Base-by-base conservation (phyloP, 2,329 filamentous ascomycete species). In the Hypoxylon sp. region DNA sequence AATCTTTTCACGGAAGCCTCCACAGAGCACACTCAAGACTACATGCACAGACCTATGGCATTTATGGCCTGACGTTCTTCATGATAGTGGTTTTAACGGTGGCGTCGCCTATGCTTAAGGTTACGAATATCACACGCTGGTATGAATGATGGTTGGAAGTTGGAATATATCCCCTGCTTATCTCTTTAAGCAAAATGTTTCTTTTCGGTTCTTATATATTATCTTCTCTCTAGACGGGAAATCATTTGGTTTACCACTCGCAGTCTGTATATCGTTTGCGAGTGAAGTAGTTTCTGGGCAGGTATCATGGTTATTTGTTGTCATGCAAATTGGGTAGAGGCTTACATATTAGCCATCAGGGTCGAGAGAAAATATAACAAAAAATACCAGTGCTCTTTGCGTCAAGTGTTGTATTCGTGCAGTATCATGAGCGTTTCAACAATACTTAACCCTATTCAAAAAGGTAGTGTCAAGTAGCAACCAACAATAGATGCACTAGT, bases 1-100 rank as follows among this genome's bases (percentile, higher is more conserved):
- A 46, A 45, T 14, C 41, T 57, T 3, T 57, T 57, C 41, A 48
- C 43, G 1, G 53, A 43, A 14, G 25, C 53, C 7, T 36, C 49
- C 4, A 17, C 28, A 41, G 53, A 57, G 28, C 25, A 32, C 11
- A 11, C 53, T n/a, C 41, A 48, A 23, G 43, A 48, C 25, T 25
- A 19, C 17, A 23, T 57, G 41, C 53, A n/a, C 17, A 32, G n/a
- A 17, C 41, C 53, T 6, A 57, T 57, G 53, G 19, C 41, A 1
- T 57, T 57, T 32, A 34, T 43, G 45, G 25, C 25, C 45, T 57
- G 17, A 48, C 17, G 13, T 34, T 57, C 9, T 11, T 9, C 17
- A 21, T 10, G 38, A 11, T 4, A 21, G 17, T 19, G 17, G n/a
- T 21, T 21, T 17, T n/a, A 3, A 43, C 21, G 17, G 14, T 43